A percentile compares a stretch with the other conserved stretches of the same genome.
These are phyloP conservation scores for Nicotiana tabacum DNA, from an alignment of 257 asterid genomes.

Conservation along the genomic window DNA sequence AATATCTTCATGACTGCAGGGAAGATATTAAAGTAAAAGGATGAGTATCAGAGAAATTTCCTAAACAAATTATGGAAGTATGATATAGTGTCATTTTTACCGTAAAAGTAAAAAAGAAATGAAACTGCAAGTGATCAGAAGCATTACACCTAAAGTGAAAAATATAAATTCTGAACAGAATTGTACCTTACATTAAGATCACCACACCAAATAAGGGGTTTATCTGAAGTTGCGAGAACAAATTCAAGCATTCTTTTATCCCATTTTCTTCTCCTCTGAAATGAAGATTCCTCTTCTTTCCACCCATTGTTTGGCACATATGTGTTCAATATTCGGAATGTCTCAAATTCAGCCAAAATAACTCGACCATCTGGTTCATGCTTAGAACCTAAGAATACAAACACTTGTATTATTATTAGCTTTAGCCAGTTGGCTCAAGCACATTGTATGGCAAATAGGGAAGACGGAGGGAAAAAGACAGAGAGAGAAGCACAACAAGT, in stretches of 20 bases:
- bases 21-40: conserved; percentile 8
- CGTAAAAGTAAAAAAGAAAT: not conserved
- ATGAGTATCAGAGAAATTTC: conserved; percentile 1
- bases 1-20: conserved; percentile 75
- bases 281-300: conserved; percentile 89
- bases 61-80: not conserved
- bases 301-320: conserved; percentile 96
- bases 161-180: conserved; percentile 10
- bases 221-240: conserved; percentile 58
- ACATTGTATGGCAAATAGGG: not conserved
- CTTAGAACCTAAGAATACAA: conserved; percentile 54
- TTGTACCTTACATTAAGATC: conserved; percentile 89
- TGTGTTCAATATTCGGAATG: conserved; percentile 69
- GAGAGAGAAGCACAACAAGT: not conserved
- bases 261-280: conserved; percentile 97
- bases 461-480: not conserved
- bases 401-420: not conserved
- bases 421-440: not conserved
- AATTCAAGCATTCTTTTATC: conserved; percentile 85
- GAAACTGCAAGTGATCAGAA: not conserved
- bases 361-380: conserved; percentile 94
- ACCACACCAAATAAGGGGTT: conserved; percentile 96
- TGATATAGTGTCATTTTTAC: not conserved
- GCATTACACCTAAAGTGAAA: not conserved
- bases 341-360: conserved; percentile 79